Percentiles rank a stretch among this genome's conserved stretches.
These are phyloP conservation scores for Chalaropsis ovoidea DNA, from an alignment of 2,329 filamentous ascomycete genomes.

Conservation along the genomic window DNA sequence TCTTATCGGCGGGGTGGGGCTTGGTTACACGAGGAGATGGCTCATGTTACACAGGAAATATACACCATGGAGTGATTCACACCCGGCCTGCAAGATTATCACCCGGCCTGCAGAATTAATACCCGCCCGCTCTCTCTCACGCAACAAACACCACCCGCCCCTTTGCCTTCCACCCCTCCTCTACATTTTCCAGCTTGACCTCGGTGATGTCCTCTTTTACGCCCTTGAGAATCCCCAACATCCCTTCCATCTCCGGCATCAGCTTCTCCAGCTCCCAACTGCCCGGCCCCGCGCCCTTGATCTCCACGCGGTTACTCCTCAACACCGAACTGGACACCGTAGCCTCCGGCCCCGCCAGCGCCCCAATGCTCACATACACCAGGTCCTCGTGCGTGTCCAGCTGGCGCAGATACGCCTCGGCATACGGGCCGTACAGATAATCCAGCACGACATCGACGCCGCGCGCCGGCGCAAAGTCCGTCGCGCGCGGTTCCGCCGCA, in stretches of 20 bases:
- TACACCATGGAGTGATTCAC: neutral
- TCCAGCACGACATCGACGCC: constrained; percentile 47
- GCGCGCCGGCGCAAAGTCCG: constrained; percentile 28
- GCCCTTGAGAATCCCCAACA: constrained; percentile 29
- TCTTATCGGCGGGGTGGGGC: constrained; percentile 14
- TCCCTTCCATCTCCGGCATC: constrained; percentile 27
- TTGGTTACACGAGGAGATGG: neutral
- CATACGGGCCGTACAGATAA: constrained; percentile 45
- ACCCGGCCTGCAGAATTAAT: neutral
- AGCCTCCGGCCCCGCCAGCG: constrained; percentile 35
- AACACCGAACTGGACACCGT: constrained; percentile 37
- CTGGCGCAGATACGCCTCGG: constrained; percentile 35
- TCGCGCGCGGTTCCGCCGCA: neutral
- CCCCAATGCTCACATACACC: constrained; percentile 46
- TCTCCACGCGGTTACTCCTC: constrained; percentile 40
- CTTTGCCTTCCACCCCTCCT: constrained; percentile 29
- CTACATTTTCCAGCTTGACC: constrained; percentile 29
- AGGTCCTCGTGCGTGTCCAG: constrained; percentile 37
- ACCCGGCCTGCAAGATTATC: no score
- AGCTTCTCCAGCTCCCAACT: constrained; percentile 34
- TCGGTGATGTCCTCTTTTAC: constrained; percentile 27
- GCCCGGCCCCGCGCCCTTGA: constrained; percentile 40
- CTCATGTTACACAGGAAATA: neutral
- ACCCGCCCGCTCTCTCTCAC: neutral
- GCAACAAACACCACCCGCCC: constrained; percentile 30